Evolutionary conservation across 2,329 filamentous ascomycete genomes (phyloP), one percentile per base, ranked within the genome.

Genomic region (Trichoderma gracile): DNA sequence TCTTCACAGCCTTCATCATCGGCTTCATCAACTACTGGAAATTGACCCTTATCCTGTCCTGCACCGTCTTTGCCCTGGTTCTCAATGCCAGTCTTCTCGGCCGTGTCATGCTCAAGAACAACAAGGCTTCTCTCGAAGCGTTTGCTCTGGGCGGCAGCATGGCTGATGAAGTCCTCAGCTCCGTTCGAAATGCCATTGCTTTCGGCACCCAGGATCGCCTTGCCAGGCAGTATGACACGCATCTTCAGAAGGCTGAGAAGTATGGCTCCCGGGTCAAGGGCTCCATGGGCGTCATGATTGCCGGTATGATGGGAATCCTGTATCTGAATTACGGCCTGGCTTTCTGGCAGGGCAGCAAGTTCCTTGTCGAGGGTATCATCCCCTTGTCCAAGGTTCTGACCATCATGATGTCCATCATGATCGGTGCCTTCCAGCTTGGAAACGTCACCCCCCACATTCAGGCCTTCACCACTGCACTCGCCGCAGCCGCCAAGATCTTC

Each of bases 11-110:
- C 17, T 97, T 97, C 69, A 81, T 97, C 65, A 94, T 99, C 69
- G 93, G 90, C 5, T 98, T 97, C 74, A 78, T 95, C 77, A 91
- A 91, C 72, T 96, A 90, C 77, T 97, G 94, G 91, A 97, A 95
- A 77, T 81, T 98, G 69, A 95, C 95, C 0, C 79, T 97, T 58
- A 97, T 99, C 69, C 84, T 97, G 45, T 84, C 87, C 25, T 93
- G 91, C 0, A 92, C 91, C 1, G 88, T 98, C 67, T 80, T 94
- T 50, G 91, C 92, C 2, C 86, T 98, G 55, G 77, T 92, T n/a
- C 67, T 91, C 17, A 83, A 89, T 69, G 96, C 96, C 87, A 91
- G 89, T 47, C 79, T 81, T 58, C 87, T 90, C 10, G 91, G 89
- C 5, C 80, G 78, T 3, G 90, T 92, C 71, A 89, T 97, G 71